A percentile compares a stretch with the other conserved stretches of the same genome.
phyloP scores from a whole-genome alignment of 2,329 filamentous ascomycete species.

The Elsinoe ampelina region DNA sequence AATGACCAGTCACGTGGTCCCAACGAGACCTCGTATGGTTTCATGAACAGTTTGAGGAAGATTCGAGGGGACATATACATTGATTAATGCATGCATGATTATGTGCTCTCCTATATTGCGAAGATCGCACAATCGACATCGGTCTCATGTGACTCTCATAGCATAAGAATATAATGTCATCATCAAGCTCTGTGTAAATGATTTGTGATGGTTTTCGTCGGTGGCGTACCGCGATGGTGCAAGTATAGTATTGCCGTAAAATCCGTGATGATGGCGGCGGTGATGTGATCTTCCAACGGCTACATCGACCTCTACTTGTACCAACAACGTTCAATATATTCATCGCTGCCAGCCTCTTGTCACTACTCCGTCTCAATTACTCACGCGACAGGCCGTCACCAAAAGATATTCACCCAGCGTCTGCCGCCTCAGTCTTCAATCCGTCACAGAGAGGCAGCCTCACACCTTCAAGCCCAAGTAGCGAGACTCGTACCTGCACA shows the following conservation, averaged over 20 bases:
- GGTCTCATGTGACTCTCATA: too few relatives aligned
- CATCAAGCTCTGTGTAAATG: too few relatives aligned
- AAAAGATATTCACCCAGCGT: not conserved
- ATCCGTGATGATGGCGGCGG: not conserved
- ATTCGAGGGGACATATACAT: conserved; percentile 46
- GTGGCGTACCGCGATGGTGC: too few relatives aligned
- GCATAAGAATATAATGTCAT: too few relatives aligned
- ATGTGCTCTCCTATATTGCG: too few relatives aligned
- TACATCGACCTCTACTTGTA: not conserved
- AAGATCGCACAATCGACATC: too few relatives aligned
- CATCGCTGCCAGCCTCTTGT: not conserved
- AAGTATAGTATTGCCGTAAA: not conserved
- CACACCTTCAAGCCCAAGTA: too few relatives aligned
- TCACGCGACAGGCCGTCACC: not conserved
- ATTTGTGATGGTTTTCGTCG: too few relatives aligned
- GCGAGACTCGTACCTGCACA: too few relatives aligned
- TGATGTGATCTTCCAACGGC: conserved; percentile 4
- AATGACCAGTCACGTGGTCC: conserved; percentile 17
- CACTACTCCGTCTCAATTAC: not conserved
- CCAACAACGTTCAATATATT: conserved; percentile 8
- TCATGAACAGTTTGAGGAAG: conserved; percentile 45
- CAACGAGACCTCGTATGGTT: conserved; percentile 38
- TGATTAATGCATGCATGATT: conserved; percentile 27
- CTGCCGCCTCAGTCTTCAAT: not conserved
- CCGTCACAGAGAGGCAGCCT: too few relatives aligned